Percentiles rank a stretch among this genome's conserved stretches.
phyloP scores from a whole-genome alignment of 305 asterid species.

The Fraxinus angustifolia region DNA sequence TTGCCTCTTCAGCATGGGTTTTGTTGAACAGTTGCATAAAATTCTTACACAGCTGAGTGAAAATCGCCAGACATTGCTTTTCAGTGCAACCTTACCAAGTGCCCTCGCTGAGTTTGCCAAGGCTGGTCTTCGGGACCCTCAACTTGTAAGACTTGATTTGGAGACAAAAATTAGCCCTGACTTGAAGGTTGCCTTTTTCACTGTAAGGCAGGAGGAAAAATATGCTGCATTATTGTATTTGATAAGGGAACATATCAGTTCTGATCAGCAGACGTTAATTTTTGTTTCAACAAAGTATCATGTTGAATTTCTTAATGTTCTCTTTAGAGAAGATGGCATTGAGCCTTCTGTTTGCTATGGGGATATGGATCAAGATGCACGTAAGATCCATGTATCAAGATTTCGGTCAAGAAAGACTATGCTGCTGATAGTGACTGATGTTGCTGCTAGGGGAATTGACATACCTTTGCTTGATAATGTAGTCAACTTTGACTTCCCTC shows the following conservation, averaged over 20 bases:
- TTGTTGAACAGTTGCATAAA: conserved; percentile 75
- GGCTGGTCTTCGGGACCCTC: conserved; percentile 95
- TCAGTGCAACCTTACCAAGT: conserved; percentile 92
- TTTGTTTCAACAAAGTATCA: conserved; percentile 92
- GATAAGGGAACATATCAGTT: conserved; percentile 68
- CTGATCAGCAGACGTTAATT: conserved; percentile 67
- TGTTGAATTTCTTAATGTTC: conserved; percentile 64
- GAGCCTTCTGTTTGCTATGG: conserved; percentile 90
- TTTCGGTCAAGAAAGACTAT: conserved; percentile 86
- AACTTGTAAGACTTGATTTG: conserved; percentile 84
- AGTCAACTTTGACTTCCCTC: conserved; percentile 81
- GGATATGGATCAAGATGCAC: conserved; percentile 97
- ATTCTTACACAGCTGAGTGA: conserved; percentile 68
- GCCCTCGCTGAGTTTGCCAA: conserved; percentile 97
- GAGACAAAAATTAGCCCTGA: conserved; percentile 91
- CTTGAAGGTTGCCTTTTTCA: conserved; percentile 68
- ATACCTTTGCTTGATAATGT: conserved; percentile 94
- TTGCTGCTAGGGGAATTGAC: conserved; percentile 97
- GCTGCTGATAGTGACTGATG: conserved; percentile 87
- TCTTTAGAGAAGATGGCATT: conserved; percentile 75
- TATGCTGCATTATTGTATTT: conserved; percentile 66
- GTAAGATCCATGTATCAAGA: conserved; percentile 66
- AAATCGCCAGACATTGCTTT: conserved; percentile 85
- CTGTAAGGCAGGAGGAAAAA: conserved; percentile 83
- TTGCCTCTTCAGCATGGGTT: conserved; percentile 93